Conservation (phyloP, 148 eudicot genomes). For the Heliamphora exappendiculata region DNA sequence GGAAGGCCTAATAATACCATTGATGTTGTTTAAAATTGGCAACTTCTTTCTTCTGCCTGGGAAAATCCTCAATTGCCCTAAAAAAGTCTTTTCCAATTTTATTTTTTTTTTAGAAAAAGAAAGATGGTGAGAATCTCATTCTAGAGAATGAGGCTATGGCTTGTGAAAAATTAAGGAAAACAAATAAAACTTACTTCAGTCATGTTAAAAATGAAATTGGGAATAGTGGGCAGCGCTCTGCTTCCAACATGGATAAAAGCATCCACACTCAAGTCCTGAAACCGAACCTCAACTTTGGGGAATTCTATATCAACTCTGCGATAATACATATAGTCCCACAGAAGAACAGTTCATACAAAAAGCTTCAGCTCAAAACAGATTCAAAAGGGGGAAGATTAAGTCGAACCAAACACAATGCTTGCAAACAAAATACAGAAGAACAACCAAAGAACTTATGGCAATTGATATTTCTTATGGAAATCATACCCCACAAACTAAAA, state of each 20-base stretch:
- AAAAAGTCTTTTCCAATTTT: conserved; percentile 40
- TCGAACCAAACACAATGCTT: background rate
- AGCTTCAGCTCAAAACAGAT: conserved; percentile 7
- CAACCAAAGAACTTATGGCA: background rate
- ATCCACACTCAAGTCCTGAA: conserved; percentile 67
- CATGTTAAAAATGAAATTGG: conserved; percentile 73
- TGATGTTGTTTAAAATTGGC: conserved; percentile 63
- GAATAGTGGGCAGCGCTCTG: conserved; percentile 86
- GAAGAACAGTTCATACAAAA: background rate
- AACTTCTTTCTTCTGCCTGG: conserved; percentile 48
- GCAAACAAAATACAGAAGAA: background rate
- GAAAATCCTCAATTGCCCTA: conserved; percentile 48
- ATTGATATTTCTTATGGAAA: background rate
- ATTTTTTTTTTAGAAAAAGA: conserved; percentile 3
- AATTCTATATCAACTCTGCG: conserved; percentile 80
- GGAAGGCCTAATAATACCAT: conserved; percentile 75
- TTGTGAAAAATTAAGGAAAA: background rate
- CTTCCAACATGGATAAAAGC: conserved; percentile 81
- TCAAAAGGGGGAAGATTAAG: background rate
- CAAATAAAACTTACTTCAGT: conserved; percentile 43
- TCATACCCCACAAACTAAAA: background rate
- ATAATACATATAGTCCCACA: conserved; percentile 18
- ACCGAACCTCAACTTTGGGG: conserved; percentile 81
- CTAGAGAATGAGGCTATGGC: background rate
- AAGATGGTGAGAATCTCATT: conserved; percentile 15